Base-by-base conservation (phyloP, 352 stramenopile genomes). In the Globisporangium nunn region DNA sequence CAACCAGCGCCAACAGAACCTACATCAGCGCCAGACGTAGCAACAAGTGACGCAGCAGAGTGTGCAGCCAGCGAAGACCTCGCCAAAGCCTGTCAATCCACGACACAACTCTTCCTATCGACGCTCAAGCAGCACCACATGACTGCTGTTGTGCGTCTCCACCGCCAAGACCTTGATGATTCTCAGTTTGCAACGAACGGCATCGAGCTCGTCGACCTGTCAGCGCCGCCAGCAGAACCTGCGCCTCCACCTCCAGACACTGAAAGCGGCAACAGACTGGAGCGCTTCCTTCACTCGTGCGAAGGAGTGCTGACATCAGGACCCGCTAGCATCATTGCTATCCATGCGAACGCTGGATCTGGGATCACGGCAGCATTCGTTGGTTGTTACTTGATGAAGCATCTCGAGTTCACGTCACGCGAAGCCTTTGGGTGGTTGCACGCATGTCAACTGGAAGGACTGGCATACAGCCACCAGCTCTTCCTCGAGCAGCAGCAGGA, bases 311-410 rank as follows among this genome's bases (percentile, higher is more conserved):
- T 49, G 44, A 14, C 44, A 4, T 3, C n/a, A 11, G 7, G 1
- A 6, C 18, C 8, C 44, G 49, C 63, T 1, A 76, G 70, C 31
- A 50, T 75, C n/a, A 70, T 92, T 8, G 80, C 78, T 0, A 67
- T 91, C 2, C 92, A 98, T 71, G 47, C 56, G 8, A 35, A 30
- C 6, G 29, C 62, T 72, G 49, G 89, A 0, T 70, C 98, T 2
- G 93, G 93, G 14, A 78, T 90, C 6, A 98, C 96, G 0, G 95
- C 91, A 1, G 98, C 93, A 0, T 98, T 93, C 65, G 98, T 99
- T 40, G 96, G 91, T 6, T 97, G 92, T 52, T 99, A 98, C 66
- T 67, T 99, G 37, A 98, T 99, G 94, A 99, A 99, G 67, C 96
- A 99, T 61, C 94, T 88, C 40, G 67, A 68, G 35, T 95, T 99